These are phyloP conservation scores for Erysimum pusillum DNA, from an alignment of 441 rosid genomes.

Conservation along the genomic window DNA sequence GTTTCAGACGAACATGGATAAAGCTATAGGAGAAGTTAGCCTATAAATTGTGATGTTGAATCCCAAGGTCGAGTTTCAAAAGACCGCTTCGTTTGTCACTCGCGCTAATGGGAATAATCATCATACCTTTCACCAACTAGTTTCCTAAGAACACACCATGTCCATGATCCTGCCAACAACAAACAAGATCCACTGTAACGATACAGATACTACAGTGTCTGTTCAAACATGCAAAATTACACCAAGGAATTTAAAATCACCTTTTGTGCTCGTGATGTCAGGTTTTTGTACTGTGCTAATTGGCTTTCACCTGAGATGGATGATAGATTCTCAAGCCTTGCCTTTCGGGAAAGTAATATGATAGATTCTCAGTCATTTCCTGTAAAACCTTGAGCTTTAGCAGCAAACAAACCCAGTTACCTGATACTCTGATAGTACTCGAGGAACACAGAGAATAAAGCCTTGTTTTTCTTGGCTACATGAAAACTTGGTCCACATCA, in stretches of 20 bases:
- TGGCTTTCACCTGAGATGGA: conserved; percentile 53
- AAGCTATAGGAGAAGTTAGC: not conserved
- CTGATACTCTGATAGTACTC: conserved; percentile 67
- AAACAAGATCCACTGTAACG: conserved; percentile 15
- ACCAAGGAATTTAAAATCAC: conserved; percentile 44
- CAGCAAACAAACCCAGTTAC: conserved; percentile 14
- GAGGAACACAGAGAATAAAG: conserved; percentile 67
- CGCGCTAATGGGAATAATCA: conserved; percentile 22
- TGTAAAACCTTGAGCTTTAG: conserved; percentile 19
- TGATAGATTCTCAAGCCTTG: conserved; percentile 66
- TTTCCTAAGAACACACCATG: conserved; percentile 65
- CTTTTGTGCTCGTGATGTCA: conserved; percentile 91
- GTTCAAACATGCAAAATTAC: conserved; percentile 3
- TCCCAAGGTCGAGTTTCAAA: conserved; percentile 75
- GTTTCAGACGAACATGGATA: too few species aligned
- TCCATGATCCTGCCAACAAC: conserved; percentile 74
- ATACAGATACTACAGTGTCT: not conserved
- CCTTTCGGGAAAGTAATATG: conserved; percentile 51
- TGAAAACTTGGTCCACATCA: conserved; percentile 81
- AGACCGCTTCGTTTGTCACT: conserved; percentile 72
- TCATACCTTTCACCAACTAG: conserved; percentile 78
- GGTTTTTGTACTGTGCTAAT: conserved; percentile 81
- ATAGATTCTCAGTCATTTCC: not conserved
- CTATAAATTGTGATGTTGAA: not conserved
- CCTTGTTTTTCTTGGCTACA: conserved; percentile 58